Percentiles rank a stretch among this genome's conserved stretches.
Evolutionary conservation across 2,329 filamentous ascomycete species (phyloP).

Genomic region (Cercospora nicotianae): DNA sequence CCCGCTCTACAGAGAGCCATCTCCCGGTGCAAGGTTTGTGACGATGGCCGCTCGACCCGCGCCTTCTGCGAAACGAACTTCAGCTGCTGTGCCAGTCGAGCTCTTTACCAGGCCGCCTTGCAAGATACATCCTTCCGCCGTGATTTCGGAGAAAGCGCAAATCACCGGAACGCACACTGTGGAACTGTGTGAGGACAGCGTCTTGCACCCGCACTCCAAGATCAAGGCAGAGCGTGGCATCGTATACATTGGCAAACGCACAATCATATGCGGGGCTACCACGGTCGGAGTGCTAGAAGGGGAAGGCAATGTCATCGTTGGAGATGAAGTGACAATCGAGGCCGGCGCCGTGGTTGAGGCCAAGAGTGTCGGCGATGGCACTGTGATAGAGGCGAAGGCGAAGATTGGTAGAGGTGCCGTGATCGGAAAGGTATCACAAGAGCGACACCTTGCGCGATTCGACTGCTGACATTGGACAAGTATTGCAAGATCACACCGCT

Average conservation of each 20-base stretch:
- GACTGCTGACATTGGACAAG: slow-evolving; percentile 30
- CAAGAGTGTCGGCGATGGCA: slow-evolving; percentile 34
- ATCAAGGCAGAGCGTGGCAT: slow-evolving; percentile 45
- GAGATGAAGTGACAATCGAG: slow-evolving; percentile 47
- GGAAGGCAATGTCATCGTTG: slow-evolving; percentile 41
- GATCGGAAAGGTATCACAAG: slow-evolving; percentile 46
- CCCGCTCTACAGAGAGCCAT: background rate
- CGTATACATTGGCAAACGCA: slow-evolving; percentile 52
- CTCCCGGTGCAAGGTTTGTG: background rate
- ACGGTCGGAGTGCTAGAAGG: slow-evolving; percentile 37
- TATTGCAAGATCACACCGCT: slow-evolving; percentile 48
- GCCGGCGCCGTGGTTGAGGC: slow-evolving; percentile 45
- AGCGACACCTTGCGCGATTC: background rate
- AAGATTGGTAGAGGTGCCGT: slow-evolving; percentile 42
- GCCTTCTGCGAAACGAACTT: slow-evolving; percentile 12
- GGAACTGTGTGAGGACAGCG: slow-evolving; percentile 71
- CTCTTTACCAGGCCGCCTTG: slow-evolving; percentile 37
- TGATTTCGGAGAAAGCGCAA: slow-evolving; percentile 51
- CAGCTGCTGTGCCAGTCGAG: slow-evolving; percentile 14
- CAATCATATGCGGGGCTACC: slow-evolving; percentile 72
- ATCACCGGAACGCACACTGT: slow-evolving; percentile 74
- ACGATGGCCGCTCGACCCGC: slow-evolving; percentile 24
- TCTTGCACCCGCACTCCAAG: slow-evolving; percentile 80
- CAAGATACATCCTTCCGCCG: slow-evolving; percentile 49
- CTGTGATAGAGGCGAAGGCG: slow-evolving; percentile 34